Base-by-base conservation (phyloP, 1,139 yeast genomes). In the Casaregolazyma lundiana region DNA sequence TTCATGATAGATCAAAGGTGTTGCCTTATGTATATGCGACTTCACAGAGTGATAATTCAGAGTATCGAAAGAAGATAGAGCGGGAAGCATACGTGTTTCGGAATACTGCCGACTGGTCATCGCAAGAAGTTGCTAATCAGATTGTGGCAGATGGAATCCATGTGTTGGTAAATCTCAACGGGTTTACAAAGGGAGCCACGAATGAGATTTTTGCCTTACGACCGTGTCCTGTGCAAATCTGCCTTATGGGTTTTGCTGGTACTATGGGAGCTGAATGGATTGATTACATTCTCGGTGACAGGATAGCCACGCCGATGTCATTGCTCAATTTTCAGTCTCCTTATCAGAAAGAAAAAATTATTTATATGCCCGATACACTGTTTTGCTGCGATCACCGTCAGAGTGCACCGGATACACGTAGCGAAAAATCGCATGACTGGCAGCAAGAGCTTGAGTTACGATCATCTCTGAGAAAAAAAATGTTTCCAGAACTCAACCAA, bases 231-330 rank as follows among this genome's bases (percentile, higher is more conserved):
- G 50, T 65, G n/a, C 65, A 62, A 40, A 49, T 64, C 8, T 51
- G 65, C 2, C 50, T 64, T 9, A 63, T 65, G 66, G 68, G 68
- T 3, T 65, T 63, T 50, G 68, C 68, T 2, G 68, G 68, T 2
- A 58, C 66, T 11, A 49, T 64, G 48, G 67, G 67, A 2, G 64
- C 63, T 6, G 59, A 55, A 17, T 64, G 67, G 67, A 55, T 60
- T 41, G 68, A 64, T 44, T 64, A 64, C 42, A 45, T 64, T 16
- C 50, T 64, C 8, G 67, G 63, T 1, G 68, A 64, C 47, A 35
- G 42, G 15, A 48, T 50, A 26, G 61, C 57, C 19, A 54, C 51
- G 39, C 48, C 48, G 43, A 29, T 26, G 47, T 37, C 29, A 30
- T 24, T 26, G 45, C 49, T 18, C n/a, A 24, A 20, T 16, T 20